phyloP scores from a whole-genome alignment of 108 stramenopile genomes.

The Cyclostephanos invisitatus region DNA sequence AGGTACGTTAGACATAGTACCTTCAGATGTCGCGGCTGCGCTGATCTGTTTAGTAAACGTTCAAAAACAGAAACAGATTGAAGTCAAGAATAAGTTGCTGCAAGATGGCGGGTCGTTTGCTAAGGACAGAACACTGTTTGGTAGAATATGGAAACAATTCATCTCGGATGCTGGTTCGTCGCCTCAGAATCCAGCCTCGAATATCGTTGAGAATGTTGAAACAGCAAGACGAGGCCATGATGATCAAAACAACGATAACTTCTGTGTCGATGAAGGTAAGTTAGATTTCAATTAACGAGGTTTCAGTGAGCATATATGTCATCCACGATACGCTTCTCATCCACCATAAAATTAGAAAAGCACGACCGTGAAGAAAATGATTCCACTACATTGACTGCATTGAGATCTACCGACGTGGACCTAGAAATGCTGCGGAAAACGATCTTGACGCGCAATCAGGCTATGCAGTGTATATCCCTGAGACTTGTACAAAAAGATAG shows the following conservation, averaged over 20 bases:
- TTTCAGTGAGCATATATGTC: background rate
- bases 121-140: slow-evolving; percentile 27
- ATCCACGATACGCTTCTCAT: background rate
- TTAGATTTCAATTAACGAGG: background rate
- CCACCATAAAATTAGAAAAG: background rate
- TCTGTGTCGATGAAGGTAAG: background rate
- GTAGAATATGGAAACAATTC: slow-evolving; percentile 27
- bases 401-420: background rate
- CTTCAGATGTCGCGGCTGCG: slow-evolving; percentile 54
- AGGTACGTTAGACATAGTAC: slow-evolving; percentile 63
- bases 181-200: background rate
- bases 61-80: slow-evolving; percentile 54
- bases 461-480: slow-evolving; percentile 27
- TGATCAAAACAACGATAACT: background rate
- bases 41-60: slow-evolving; percentile 47
- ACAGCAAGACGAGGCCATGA: slow-evolving; percentile 1
- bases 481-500: slow-evolving; percentile 17
- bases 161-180: slow-evolving; percentile 1
- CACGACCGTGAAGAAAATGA: background rate
- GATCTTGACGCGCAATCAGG: slow-evolving; percentile 21
- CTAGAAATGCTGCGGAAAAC: slow-evolving; percentile 9
- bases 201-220: slow-evolving; percentile 6
- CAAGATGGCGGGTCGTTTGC: slow-evolving; percentile 39
- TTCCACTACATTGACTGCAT: background rate
- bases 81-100: slow-evolving; percentile 29